Evolutionary conservation across 2,329 filamentous ascomycete species (phyloP).

Genomic region (Penicillium sp.): DNA sequence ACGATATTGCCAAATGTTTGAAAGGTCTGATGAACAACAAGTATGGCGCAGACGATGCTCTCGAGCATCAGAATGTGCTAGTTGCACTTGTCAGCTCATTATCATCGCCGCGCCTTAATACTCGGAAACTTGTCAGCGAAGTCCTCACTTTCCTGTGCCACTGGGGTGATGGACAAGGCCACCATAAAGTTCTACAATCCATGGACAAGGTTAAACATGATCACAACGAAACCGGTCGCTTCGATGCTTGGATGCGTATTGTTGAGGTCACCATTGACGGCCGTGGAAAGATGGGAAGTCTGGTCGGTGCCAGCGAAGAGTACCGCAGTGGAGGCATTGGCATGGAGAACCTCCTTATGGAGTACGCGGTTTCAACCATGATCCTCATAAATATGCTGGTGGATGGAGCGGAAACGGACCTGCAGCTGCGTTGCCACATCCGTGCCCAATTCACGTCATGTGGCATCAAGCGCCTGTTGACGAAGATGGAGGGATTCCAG

Average conservation of each 20-base stretch:
- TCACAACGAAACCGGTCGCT: constrained; percentile 84
- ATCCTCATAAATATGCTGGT: constrained; percentile 95
- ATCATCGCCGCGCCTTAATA: constrained; percentile 79
- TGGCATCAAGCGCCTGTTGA: constrained; percentile 85
- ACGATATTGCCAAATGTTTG: constrained; percentile 94
- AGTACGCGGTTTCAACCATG: constrained; percentile 90
- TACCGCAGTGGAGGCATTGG: constrained; percentile 90
- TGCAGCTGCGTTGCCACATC: constrained; percentile 87
- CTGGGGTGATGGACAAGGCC: constrained; percentile 80
- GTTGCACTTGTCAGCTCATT: constrained; percentile 78
- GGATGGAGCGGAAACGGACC: constrained; percentile 77
- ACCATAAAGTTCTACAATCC: constrained; percentile 85
- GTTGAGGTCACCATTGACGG: constrained; percentile 96
- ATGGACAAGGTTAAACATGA: constrained; percentile 83
- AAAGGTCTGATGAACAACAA: constrained; percentile 99
- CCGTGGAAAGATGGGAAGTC: constrained; percentile 94
- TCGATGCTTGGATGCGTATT: constrained; percentile 97
- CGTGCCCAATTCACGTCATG: constrained; percentile 91
- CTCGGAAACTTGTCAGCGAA: constrained; percentile 88
- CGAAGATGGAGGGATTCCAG: constrained; percentile 96
- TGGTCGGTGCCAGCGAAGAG: constrained; percentile 94
- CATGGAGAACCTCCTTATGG: constrained; percentile 98
- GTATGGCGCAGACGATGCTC: constrained; percentile 90
- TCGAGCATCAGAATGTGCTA: constrained; percentile 81
- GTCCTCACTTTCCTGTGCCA: constrained; percentile 93